Base-by-base conservation (phyloP, 495 filamentous ascomycete species). In the Hypoxylon fragiforme region DNA sequence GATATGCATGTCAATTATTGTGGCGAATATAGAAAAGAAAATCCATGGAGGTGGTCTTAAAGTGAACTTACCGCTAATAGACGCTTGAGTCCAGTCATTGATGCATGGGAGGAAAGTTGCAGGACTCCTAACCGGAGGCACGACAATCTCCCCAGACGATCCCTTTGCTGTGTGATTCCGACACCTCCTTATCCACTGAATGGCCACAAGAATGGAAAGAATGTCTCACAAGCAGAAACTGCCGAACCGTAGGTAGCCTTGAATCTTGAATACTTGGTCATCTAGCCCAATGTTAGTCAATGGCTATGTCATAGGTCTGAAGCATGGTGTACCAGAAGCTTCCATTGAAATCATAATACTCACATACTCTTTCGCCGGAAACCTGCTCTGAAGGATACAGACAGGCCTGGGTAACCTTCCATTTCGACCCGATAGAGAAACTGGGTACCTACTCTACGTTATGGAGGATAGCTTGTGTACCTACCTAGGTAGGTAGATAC, bases 271-370 rank as follows among this genome's bases (percentile, higher is more conserved):
- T 9, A 28, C 4, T 28, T 9, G 9, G 24, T 28, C 24, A n/a
- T 40, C 42, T 54, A 31, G 32, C 32, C 28, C 32, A 26, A 31
- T 31, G 39, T 60, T 14, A 50, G 44, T 34, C 15, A n/a, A 48
- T 18, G 18, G 38, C 16, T 30, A n/a, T 35, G 32, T 34, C 16
- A 16, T 26, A 26, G 18, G 22, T 15, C 3, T 34, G 31, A n/a
- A 12, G 31, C 9, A 34, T 34, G 12, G 28, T 24, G 21, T 42
- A n/a, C 34, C 5, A 13, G 13, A 20, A 35, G 22, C 16, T 15
- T 12, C 26, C n/a, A n/a, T 44, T 31, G 8, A 18, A 11, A 34
- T 8, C 9, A 1, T 11, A n/a, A n/a, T 14, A 4, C 28, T 43
- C 13, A 21, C 21, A 1, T 20, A 13, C 3, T 13, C 7, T 43